Evolutionary conservation across 2,329 filamentous ascomycete species (phyloP).

Genomic region (Aspergillus jensenii): DNA sequence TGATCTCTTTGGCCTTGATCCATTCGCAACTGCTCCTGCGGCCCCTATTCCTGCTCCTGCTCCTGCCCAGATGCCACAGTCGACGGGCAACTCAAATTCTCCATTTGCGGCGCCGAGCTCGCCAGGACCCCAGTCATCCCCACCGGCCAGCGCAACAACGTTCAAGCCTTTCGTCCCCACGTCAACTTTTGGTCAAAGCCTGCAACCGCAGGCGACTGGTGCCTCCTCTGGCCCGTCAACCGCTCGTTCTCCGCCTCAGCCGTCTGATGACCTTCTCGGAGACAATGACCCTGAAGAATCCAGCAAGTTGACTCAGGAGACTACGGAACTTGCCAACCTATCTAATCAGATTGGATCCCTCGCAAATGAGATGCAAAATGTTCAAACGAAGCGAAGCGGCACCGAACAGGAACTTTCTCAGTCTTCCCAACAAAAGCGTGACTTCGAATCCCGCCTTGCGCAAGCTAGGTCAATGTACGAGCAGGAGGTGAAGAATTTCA

Average conservation of each 20-base stretch:
- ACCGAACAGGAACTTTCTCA: constrained; percentile 82
- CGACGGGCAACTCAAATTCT: constrained; percentile 69
- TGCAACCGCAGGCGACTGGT: constrained; percentile 76
- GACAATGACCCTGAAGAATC: constrained; percentile 86
- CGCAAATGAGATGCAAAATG: constrained; percentile 90
- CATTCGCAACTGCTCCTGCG: constrained; percentile 55
- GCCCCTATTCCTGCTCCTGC: constrained; percentile 54
- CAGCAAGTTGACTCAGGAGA: constrained; percentile 84
- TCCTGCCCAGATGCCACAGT: constrained; percentile 61
- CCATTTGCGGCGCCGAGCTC: constrained; percentile 57
- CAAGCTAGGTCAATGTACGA: constrained; percentile 89
- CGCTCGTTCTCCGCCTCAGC: constrained; percentile 47
- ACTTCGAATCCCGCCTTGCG: constrained; percentile 83
- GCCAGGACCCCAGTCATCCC: constrained; percentile 43
- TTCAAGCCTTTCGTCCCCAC: constrained; percentile 94
- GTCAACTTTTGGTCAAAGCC: constrained; percentile 83
- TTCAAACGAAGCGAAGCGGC: constrained; percentile 75
- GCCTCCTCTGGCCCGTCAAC: constrained; percentile 45
- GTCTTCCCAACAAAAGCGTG: constrained; percentile 81
- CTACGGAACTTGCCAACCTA: constrained; percentile 88
- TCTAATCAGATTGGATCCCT: constrained; percentile 93
- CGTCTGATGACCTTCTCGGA: constrained; percentile 81
- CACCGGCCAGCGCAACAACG: constrained; percentile 45
- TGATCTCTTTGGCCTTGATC: constrained; percentile 89
- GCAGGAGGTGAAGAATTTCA: constrained; percentile 85